Evolutionary conservation across 176 grass and related monocot genomes (phyloP), one percentile per base, ranked within the genome.

Genomic region (Pontederia crassipes): DNA sequence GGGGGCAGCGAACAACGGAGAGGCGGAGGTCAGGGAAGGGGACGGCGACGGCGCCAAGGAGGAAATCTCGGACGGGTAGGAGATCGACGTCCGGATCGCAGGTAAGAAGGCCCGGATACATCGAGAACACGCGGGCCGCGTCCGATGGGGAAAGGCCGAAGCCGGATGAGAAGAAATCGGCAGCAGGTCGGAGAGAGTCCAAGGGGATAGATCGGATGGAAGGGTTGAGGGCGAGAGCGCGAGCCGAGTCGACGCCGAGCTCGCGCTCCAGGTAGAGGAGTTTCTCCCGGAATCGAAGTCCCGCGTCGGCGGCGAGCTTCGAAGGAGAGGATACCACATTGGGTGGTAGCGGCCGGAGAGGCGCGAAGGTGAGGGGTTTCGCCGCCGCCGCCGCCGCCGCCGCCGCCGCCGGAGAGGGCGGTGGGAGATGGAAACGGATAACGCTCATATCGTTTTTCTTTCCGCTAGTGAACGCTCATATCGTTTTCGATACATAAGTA

Each of bases 271-370:
- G 50, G 32, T 46, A 74, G 60, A 74, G 60, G 51, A 74, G 59
- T 26, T 74, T 74, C 60, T 74, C 71, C 9, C 71, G 59, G 60
- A 74, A 74, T 17, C 50, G 51, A 12, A 74, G 60, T 32, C 71
- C 71, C 8, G 60, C 60, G 52, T 74, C 71, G 12, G 51, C 9
- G 18, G 11, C 8, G 71, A 16, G 8, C 8, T 49, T 5, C 48
- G 27, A 2, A 14, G 59, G 18, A 27, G 57, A 26, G 50, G 29
- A 2, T 28, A 53, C 14, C 32, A 61, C 13, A 50, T 49, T 24
- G 49, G 32, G 16, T 12, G 29, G 9, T 29, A 55, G 50, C 15
- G 51, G 59, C 17, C 29, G 60, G 32, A 74, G 50, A 46, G 71
- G 51, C 5, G 17, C 3, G 51, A 47, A 69, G 8, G n/a, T 16